Percentiles rank a stretch among this genome's conserved stretches.
phyloP scores from a whole-genome alignment of 148 eudicot genomes.

The Cornus controversa region DNA sequence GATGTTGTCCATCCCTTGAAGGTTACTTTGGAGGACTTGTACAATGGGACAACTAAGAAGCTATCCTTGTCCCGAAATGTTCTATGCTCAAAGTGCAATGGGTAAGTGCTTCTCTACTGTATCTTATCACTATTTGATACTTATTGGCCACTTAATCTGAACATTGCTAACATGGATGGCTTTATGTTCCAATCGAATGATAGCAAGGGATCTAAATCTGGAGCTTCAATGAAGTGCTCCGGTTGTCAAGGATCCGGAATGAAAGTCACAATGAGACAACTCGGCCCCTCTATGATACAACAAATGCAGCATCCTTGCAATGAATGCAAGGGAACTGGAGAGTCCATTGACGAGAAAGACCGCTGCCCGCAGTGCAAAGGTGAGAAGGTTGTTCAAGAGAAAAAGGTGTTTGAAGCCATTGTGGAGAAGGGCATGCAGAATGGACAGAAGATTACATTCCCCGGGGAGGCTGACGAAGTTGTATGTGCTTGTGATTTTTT shows the following conservation, averaged over 20 bases:
- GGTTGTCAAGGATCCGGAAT: conserved; percentile 73
- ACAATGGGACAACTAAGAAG: conserved; percentile 59
- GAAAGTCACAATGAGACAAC: conserved; percentile 62
- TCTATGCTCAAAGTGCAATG: conserved; percentile 52
- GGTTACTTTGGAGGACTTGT: conserved; percentile 74
- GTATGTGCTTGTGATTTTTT: conserved; percentile 25
- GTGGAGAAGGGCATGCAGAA: conserved; percentile 84
- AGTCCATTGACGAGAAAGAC: conserved; percentile 56
- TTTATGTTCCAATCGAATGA: neutral
- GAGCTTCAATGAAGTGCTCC: conserved; percentile 62
- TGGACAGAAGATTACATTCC: conserved; percentile 66
- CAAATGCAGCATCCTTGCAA: conserved; percentile 80
- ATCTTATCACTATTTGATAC: neutral
- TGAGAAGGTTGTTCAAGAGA: conserved; percentile 63
- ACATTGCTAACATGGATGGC: neutral
- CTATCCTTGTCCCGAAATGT: conserved; percentile 66
- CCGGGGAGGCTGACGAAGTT: conserved; percentile 82
- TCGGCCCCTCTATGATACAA: conserved; percentile 75
- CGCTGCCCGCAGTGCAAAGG: conserved; percentile 73
- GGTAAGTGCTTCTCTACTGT: conserved; percentile 24
- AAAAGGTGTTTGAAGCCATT: conserved; percentile 63
- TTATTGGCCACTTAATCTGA: neutral
- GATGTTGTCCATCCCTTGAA: conserved; percentile 76
- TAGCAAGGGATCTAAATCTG: conserved; percentile 78
- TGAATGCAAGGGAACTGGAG: conserved; percentile 76